These are phyloP conservation scores for Pestalotiopsis sp. DNA, from an alignment of 2,329 filamentous ascomycete genomes.

Conservation along the genomic window DNA sequence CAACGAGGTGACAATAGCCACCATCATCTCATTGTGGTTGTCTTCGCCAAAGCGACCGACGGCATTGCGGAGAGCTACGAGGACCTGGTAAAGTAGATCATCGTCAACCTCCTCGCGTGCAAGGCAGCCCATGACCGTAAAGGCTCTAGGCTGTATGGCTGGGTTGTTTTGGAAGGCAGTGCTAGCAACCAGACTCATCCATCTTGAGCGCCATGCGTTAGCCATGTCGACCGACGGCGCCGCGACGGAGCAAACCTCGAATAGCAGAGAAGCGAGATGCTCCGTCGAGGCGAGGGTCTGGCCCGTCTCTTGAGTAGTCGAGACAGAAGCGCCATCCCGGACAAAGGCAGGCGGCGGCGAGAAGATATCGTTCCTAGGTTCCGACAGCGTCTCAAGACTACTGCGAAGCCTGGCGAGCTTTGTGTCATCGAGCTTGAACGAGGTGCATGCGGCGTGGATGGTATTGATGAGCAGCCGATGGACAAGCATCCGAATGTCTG, in stretches of 20 bases:
- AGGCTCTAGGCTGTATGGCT: slow-evolving; percentile 70
- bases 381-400: slow-evolving; percentile 61
- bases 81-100: slow-evolving; percentile 71
- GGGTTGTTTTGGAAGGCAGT: slow-evolving; percentile 76
- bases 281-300: slow-evolving; percentile 60
- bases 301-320: slow-evolving; percentile 56
- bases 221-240: slow-evolving; percentile 67
- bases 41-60: slow-evolving; percentile 68
- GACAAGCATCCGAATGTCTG: slow-evolving; percentile 60
- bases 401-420: slow-evolving; percentile 58
- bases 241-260: slow-evolving; percentile 66
- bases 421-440: slow-evolving; percentile 64
- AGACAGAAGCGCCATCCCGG: slow-evolving; percentile 58
- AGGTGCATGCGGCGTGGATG: slow-evolving; percentile 69
- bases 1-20: slow-evolving; percentile 67
- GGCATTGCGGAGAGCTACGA: slow-evolving; percentile 68
- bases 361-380: slow-evolving; percentile 62
- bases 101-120: slow-evolving; percentile 74
- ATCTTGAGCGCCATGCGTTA: slow-evolving; percentile 71
- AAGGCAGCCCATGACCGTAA: slow-evolving; percentile 72
- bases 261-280: slow-evolving; percentile 62
- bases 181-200: slow-evolving; percentile 75
- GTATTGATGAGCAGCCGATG: slow-evolving; percentile 69
- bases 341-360: slow-evolving; percentile 48
- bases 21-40: slow-evolving; percentile 68